Percentiles rank a stretch among this genome's conserved stretches.
phyloP scores from a whole-genome alignment of 305 asterid species.

The Petunia hybrid region DNA sequence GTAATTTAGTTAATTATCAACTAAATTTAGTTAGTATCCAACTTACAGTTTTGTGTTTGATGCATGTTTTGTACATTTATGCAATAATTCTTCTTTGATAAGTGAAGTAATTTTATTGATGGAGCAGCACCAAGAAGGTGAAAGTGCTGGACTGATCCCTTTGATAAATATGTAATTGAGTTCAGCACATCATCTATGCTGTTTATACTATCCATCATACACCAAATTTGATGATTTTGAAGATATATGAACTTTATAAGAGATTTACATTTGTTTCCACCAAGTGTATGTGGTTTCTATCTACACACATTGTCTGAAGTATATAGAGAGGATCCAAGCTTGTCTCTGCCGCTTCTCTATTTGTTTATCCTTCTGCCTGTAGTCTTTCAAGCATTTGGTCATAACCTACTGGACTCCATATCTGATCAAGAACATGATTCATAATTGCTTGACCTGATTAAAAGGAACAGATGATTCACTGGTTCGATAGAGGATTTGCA shows the following conservation, averaged over 20 bases:
- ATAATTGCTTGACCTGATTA: background rate
- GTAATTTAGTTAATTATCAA: background rate
- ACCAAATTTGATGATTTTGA: background rate
- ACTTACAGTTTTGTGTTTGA: background rate
- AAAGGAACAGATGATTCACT: too few relatives aligned
- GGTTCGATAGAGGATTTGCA: too few relatives aligned
- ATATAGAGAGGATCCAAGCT: background rate
- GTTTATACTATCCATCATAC: background rate
- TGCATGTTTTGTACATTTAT: background rate
- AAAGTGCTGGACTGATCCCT: background rate
- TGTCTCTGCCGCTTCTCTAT: background rate
- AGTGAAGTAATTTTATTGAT: background rate
- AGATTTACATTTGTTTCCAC: background rate
- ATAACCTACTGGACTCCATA: background rate
- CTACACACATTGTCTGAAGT: background rate
- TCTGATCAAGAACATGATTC: background rate
- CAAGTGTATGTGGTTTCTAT: background rate
- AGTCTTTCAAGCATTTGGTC: background rate
- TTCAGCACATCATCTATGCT: background rate
- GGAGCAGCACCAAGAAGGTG: background rate
- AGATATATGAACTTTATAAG: background rate
- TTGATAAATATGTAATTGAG: background rate
- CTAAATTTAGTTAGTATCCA: slow-evolving; percentile 11
- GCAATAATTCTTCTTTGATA: background rate
- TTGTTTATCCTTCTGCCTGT: background rate